Percentiles rank a stretch among this genome's conserved stretches.
These are phyloP conservation scores for Entomortierella chlamydospora DNA, from an alignment of 192 early-diverging fungal genomes.

Conservation along the genomic window DNA sequence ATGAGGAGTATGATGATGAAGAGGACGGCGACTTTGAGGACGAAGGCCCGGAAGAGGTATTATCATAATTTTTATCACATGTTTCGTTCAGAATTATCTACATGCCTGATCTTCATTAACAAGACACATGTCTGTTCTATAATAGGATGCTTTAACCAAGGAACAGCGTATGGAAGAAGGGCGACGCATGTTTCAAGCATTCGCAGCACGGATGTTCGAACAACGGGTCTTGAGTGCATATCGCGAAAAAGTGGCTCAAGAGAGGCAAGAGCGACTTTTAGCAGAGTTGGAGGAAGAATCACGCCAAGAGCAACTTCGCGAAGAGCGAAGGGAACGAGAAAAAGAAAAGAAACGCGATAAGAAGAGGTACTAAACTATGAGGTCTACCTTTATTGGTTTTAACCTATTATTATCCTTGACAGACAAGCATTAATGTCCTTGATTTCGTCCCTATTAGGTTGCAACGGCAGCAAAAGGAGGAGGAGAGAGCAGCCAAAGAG, in stretches of 20 bases:
- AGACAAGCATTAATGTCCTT: too few species aligned
- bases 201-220: slow-evolving; percentile 97
- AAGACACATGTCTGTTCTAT: neutral
- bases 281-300: slow-evolving; percentile 92
- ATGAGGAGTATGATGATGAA: slow-evolving; percentile 66
- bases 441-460: slow-evolving; percentile 52
- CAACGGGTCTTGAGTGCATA: slow-evolving; percentile 94
- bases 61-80: neutral
- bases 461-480: slow-evolving; percentile 77
- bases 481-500: slow-evolving; percentile 71
- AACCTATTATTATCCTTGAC: too few species aligned
- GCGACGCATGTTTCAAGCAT: slow-evolving; percentile 93
- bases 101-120: neutral
- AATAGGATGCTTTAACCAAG: slow-evolving; percentile 79
- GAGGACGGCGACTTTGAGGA: slow-evolving; percentile 74
- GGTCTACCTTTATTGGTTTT: too few species aligned
- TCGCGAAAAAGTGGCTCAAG: slow-evolving; percentile 92
- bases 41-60: slow-evolving; percentile 67
- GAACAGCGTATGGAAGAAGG: slow-evolving; percentile 94
- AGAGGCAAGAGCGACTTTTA: slow-evolving; percentile 88
- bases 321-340: slow-evolving; percentile 67
- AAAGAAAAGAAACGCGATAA: slow-evolving; percentile 82
- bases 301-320: slow-evolving; percentile 67
- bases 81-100: neutral
- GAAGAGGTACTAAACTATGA: slow-evolving; percentile 71